Base-by-base conservation (phyloP, 495 filamentous ascomycete species). In the Penicillium riverlandense region DNA sequence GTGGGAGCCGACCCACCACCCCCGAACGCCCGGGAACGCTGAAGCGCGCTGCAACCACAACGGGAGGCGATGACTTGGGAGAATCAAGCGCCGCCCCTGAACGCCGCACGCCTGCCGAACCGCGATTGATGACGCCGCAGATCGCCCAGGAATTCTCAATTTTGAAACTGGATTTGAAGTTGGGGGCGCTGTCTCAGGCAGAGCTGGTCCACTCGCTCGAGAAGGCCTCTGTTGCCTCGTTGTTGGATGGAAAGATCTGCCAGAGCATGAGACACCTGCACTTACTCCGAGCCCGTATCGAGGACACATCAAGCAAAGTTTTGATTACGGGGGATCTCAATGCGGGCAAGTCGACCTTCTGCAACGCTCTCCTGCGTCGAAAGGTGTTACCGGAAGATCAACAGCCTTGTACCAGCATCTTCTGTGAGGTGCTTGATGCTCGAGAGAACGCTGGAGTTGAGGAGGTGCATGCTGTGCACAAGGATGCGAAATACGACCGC, bases 401-500 rank as follows among this genome's bases (percentile, higher is more conserved):
- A 60, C 92, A 96, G 55, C 92, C 92, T n/a, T 97, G 94, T 67
- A 98, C 92, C 6, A 92, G 86, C 62, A 95, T 97, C 43, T 98
- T 98, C 68, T 97, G 94, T 59, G 92, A 98, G 61, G 92, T 98
- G 3, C 71, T 98, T 35, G 89, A 97, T 66, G 84, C 86, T 13
- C 75, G 88, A 44, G 90, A 96, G 55, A 98, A 98, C 52, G 79
- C 77, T 36, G 86, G 88, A 5, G 54, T 96, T 10, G 92, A 98
- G 62, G 92, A 98, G 61, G 90, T 96, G 8, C 92, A 98, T 58
- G 92, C 92, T 4, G 83, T 98, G 8, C 89, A 89, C 59, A 89
- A 82, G 56, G 81, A 91, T 40, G 55, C 66, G 9, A 58, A 71
- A 29, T 98, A 98, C 61, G 80, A 91, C 58, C 82, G 90, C 33